Percentiles rank a stretch among this genome's conserved stretches.
phyloP scores from a whole-genome alignment of 148 eudicot genomes.

The Rheum nobile region DNA sequence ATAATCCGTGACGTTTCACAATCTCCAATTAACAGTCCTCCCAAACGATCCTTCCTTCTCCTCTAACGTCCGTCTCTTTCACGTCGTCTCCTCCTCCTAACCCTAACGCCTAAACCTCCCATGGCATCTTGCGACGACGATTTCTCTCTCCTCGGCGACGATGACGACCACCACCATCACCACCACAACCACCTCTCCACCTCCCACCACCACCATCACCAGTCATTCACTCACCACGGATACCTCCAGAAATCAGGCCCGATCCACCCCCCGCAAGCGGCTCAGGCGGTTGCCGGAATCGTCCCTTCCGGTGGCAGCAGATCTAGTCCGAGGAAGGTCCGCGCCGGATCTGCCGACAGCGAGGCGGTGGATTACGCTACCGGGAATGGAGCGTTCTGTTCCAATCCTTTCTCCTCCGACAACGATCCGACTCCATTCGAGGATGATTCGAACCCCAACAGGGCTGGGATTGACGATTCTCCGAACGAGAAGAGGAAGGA shows the following conservation, averaged over 20 bases:
- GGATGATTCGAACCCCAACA: conserved; percentile 29
- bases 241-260: conserved; percentile 10
- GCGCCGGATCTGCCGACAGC: conserved; percentile 9
- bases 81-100: conserved; percentile 32
- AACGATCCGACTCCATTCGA: conserved; percentile 40
- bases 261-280: conserved; percentile 8
- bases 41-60: conserved; percentile 12
- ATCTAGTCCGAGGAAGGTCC: conserved; percentile 1
- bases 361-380: conserved; percentile 22
- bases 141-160: conserved; percentile 60
- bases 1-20: conserved; percentile 26
- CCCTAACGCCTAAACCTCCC: conserved; percentile 29
- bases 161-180: conserved; percentile 20
- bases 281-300: background rate
- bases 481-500: conserved; percentile 38
- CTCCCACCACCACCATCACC: conserved; percentile 17
- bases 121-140: conserved; percentile 94
- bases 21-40: conserved; percentile 7
- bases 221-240: conserved; percentile 11
- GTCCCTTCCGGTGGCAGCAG: conserved; percentile 6
- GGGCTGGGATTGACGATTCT: conserved; percentile 15
- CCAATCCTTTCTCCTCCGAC: conserved; percentile 17
- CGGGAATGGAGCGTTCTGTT: conserved; percentile 22
- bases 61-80: conserved; percentile 58
- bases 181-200: conserved; percentile 22